These are phyloP conservation scores for Linaria vulgaris DNA, from an alignment of 257 asterid species.

Conservation along the genomic window DNA sequence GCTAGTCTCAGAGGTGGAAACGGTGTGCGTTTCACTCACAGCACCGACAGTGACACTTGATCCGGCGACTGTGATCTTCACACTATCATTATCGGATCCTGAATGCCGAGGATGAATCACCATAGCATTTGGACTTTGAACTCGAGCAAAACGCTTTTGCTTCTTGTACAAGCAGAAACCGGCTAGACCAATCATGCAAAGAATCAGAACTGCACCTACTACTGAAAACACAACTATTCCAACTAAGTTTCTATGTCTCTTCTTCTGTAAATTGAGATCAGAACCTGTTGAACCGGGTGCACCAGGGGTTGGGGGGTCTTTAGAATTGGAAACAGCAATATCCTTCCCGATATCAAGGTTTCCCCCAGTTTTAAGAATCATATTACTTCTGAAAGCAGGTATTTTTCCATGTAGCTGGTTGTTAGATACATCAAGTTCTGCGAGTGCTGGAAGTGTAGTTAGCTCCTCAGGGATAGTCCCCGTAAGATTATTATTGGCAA, in stretches of 20 bases:
- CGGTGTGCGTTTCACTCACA: slow-evolving; percentile 51
- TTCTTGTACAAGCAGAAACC: slow-evolving; percentile 69
- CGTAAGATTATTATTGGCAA: slow-evolving; percentile 68
- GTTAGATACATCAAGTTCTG: slow-evolving; percentile 71
- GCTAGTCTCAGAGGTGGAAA: slow-evolving; percentile 47
- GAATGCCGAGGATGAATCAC: slow-evolving; percentile 84
- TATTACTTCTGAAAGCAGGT: slow-evolving; percentile 58
- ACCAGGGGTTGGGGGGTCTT: slow-evolving; percentile 32
- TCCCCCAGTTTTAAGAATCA: slow-evolving; percentile 52
- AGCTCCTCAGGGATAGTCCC: slow-evolving; percentile 74
- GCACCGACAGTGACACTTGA: slow-evolving; percentile 70
- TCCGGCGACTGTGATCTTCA: slow-evolving; percentile 89
- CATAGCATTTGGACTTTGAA: slow-evolving; percentile 77
- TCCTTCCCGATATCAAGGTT: slow-evolving; percentile 80
- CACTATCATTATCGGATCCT: slow-evolving; percentile 72
- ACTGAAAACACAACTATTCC: slow-evolving; percentile 55
- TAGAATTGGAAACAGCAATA: slow-evolving; percentile 29
- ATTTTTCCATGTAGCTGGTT: slow-evolving; percentile 69
- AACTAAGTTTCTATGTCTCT: slow-evolving; percentile 42
- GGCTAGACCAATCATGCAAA: slow-evolving; percentile 56
- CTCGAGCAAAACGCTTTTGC: slow-evolving; percentile 65
- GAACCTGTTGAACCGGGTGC: slow-evolving; percentile 28
- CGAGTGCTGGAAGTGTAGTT: slow-evolving; percentile 50
- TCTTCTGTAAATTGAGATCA: slow-evolving; percentile 19
- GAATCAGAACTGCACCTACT: slow-evolving; percentile 50